A percentile compares a stretch with the other conserved stretches of the same genome.
phyloP scores from a whole-genome alignment of 2,329 filamentous ascomycete genomes.

The Colletotrichum eremochloae region DNA sequence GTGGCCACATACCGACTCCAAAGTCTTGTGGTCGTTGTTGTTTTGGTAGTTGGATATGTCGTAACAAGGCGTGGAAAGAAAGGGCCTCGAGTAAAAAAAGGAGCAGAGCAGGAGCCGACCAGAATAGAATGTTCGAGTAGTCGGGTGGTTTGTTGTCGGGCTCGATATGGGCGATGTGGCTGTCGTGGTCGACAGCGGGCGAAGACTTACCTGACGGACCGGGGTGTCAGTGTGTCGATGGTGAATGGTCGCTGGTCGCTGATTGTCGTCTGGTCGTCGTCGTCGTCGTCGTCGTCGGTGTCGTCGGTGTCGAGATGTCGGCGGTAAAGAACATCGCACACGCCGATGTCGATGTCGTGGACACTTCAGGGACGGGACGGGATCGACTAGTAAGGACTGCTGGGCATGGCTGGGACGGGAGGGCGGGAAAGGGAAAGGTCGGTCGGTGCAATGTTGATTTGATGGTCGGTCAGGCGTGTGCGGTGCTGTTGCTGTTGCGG shows the following conservation, averaged over 20 bases:
- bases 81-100: not conserved
- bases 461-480: conserved; percentile 33
- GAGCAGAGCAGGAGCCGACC: conserved; percentile 8
- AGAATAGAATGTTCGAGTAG: conserved; percentile 26
- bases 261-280: conserved; percentile 17
- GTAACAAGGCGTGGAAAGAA: conserved; percentile 12
- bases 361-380: conserved; percentile 31
- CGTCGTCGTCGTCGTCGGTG: conserved; percentile 21
- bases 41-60: conserved; percentile 17
- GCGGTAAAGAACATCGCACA: conserved; percentile 32
- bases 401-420: conserved; percentile 41
- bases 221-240: conserved; percentile 7
- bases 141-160: conserved; percentile 28
- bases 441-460: conserved; percentile 40
- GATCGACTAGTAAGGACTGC: conserved; percentile 32
- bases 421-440: conserved; percentile 37
- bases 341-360: conserved; percentile 21
- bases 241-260: conserved; percentile 10
- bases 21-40: not conserved
- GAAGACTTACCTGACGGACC: conserved; percentile 12
- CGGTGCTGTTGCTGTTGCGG: conserved; percentile 42
- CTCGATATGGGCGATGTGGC: conserved; percentile 20
- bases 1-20: conserved; percentile 33
- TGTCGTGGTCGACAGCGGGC: conserved; percentile 19
- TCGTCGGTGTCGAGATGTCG: conserved; percentile 41